phyloP scores from a whole-genome alignment of 2,329 filamentous ascomycete species.

The Curvularia hawaiiensis region DNA sequence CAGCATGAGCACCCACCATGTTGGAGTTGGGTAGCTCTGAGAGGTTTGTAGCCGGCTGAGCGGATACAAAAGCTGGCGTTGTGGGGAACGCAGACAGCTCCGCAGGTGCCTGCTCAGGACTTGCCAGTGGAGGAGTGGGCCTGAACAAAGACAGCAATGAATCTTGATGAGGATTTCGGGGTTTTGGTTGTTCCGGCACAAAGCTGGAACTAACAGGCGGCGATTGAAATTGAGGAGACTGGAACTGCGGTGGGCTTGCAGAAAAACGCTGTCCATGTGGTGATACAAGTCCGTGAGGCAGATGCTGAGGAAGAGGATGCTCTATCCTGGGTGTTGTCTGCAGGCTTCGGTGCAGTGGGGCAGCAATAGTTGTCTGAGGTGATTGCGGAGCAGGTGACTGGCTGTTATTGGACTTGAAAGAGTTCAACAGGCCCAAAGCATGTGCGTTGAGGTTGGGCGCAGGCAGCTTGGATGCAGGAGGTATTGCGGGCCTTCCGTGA shows the following conservation, averaged over 20 bases:
- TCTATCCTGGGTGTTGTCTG: conserved; percentile 32
- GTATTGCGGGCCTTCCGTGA: conserved; percentile 53
- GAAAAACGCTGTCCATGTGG: conserved; percentile 28
- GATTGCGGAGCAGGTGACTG: conserved; percentile 22
- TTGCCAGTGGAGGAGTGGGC: conserved; percentile 34
- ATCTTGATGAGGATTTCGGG: conserved; percentile 51
- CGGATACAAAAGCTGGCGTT: conserved; percentile 40
- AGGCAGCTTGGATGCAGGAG: conserved; percentile 62
- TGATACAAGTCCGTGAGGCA: conserved; percentile 31
- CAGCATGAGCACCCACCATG: conserved; percentile 27
- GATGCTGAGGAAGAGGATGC: conserved; percentile 30
- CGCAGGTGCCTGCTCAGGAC: conserved; percentile 46
- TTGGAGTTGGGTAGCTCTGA: conserved; percentile 24
- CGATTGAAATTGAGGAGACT: conserved; percentile 37
- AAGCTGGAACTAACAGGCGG: conserved; percentile 31
- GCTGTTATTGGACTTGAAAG: conserved; percentile 56
- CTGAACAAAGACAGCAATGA: conserved; percentile 54
- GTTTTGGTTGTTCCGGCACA: conserved; percentile 42
- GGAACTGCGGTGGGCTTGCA: conserved; percentile 37
- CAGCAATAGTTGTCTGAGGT: conserved; percentile 15
- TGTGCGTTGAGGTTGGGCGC: conserved; percentile 64
- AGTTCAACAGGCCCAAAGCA: conserved; percentile 61
- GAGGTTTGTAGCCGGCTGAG: conserved; percentile 26
- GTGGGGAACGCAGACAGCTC: conserved; percentile 55
- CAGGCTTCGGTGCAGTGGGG: conserved; percentile 22